Evolutionary conservation across 2,329 filamentous ascomycete species (phyloP), one percentile per base, ranked within the genome.

Genomic region (Alternaria novae-zelandiae): DNA sequence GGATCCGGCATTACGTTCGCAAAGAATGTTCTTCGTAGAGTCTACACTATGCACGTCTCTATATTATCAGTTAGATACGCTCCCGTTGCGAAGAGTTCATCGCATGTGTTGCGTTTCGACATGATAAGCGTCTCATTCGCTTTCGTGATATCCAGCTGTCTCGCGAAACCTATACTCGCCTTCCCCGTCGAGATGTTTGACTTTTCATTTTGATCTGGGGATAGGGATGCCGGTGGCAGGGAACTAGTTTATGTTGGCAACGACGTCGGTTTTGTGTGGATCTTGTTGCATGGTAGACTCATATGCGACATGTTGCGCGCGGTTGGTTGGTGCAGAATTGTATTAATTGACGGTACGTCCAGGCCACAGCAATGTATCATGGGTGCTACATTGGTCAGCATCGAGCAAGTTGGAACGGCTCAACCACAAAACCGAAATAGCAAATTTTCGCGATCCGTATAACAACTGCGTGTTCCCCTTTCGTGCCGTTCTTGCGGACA

Each of bases 41-140:
- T 41, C 36, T 41, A 10, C 36, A 17, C 0, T 17, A 17, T 17
- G 0, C n/a, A 17, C 8, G n/a, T 41, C n/a, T 41, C 9, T 41
- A 17, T 41, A 17, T 17, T 36, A n/a, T 36, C 15, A 36, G 32
- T 0, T 0, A 36, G 15, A 9, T 36, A n/a, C 15, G 15, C 32
- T n/a, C 6, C 30, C 13, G 30, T 36, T 36, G 30, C 13, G 0
- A 36, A 36, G 1, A 98, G 85, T 76, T 97, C 93, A 25, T 90
- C 87, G 32, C 88, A 87, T 0, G 84, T 79, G 71, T 98, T 92
- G 50, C 89, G 86, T 80, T 91, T 92, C 74, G 91, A 94, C 91
- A 97, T 96, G 70, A 99, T 89, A 12, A 98, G 86, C 12, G 95
- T 95, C 84, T 98, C 96, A 76, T 96, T 97, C 10, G 94, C 94